Conservation (phyloP, 306 rosid species). For the Mimosa pudica region DNA sequence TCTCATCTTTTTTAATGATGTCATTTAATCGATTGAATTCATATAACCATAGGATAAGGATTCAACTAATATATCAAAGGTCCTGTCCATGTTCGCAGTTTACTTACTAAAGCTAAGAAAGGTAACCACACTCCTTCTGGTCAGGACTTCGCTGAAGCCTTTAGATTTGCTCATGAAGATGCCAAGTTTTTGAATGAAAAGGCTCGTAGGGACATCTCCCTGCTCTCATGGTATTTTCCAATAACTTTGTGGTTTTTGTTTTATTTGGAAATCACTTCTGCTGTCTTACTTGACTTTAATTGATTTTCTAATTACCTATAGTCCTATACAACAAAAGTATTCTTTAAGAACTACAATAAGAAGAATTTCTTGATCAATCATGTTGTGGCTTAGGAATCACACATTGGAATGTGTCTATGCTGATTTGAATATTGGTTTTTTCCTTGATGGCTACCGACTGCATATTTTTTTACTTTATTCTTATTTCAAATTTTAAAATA, state of each 20-base stretch:
- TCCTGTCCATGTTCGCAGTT: conserved; percentile 24
- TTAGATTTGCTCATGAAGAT: conserved; percentile 70
- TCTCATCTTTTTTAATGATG: conserved; percentile 20
- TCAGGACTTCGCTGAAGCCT: conserved; percentile 73
- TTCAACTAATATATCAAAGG: conserved; percentile 32
- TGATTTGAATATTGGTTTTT: conserved; percentile 25
- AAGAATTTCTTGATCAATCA: conserved; percentile 2
- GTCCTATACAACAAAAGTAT: background rate
- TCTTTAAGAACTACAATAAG: background rate
- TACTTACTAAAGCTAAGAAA: conserved; percentile 20
- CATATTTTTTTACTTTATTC: conserved; percentile 3
- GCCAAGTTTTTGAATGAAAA: conserved; percentile 78
- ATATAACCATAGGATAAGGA: conserved; percentile 15
- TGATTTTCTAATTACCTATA: background rate
- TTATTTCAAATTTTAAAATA: background rate
- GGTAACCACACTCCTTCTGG: conserved; percentile 32
- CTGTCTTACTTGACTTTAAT: conserved; percentile 1
- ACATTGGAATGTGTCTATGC: conserved; percentile 17
- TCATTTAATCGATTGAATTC: background rate
- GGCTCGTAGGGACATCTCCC: conserved; percentile 69
- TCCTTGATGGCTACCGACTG: conserved; percentile 9
- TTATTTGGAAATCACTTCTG: conserved; percentile 23
- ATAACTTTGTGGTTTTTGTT: conserved; percentile 28
- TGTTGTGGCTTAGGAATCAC: conserved; percentile 12
- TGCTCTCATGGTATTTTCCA: conserved; percentile 78